Evolutionary conservation across 176 grass and related monocot genomes (phyloP).

Genomic region (Juncus effusus): DNA sequence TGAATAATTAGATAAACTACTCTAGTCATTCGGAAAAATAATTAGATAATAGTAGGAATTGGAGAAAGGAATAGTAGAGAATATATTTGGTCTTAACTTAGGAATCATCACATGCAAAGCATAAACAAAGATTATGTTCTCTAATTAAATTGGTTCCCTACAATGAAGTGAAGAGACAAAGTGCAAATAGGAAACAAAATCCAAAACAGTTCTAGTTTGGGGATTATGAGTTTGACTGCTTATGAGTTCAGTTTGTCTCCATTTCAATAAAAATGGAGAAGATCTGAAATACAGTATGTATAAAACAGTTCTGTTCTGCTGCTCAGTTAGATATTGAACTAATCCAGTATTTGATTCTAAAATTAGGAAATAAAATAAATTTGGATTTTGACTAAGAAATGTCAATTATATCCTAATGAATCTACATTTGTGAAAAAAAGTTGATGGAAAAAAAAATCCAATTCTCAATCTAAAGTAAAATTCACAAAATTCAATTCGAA

Average conservation of each 20-base stretch:
- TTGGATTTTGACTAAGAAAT: too few relatives aligned
- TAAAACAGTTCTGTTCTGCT: not conserved
- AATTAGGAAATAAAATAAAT: too few relatives aligned
- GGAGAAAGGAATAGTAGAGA: not conserved
- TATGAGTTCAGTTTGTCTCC: not conserved
- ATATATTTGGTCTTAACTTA: constrained; percentile 9
- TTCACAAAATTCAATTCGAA: too few relatives aligned
- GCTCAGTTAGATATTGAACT: not conserved
- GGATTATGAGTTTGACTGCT: too few relatives aligned
- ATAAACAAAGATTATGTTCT: constrained; percentile 26
- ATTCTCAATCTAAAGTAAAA: too few relatives aligned
- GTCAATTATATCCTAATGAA: too few relatives aligned
- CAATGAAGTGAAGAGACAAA: not conserved
- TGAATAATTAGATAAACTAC: not conserved
- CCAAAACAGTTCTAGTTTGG: not conserved
- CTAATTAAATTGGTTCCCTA: not conserved
- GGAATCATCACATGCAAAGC: not conserved
- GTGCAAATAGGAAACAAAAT: constrained; percentile 19
- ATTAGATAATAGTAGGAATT: not conserved
- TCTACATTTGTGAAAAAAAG: too few relatives aligned
- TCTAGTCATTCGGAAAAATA: constrained; percentile 1
- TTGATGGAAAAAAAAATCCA: too few relatives aligned
- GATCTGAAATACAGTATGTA: not conserved
- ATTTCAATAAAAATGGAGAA: constrained; percentile 1
- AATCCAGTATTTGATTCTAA: not conserved